These are phyloP conservation scores for Zygotorulaspora chibaensis DNA, from an alignment of 805 yeast species.

Conservation along the genomic window DNA sequence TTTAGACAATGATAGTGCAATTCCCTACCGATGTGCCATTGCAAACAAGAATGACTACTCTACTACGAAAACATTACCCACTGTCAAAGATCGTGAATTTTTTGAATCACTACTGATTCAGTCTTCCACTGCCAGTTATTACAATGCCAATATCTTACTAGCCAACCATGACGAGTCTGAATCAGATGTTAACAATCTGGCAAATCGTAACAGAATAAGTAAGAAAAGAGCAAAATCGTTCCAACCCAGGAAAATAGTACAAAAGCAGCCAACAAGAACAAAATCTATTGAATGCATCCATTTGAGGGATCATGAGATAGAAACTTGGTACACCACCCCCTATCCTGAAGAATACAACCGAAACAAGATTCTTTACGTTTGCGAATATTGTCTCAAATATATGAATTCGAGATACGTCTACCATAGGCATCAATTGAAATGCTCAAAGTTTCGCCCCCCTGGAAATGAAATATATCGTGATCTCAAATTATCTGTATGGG, in stretches of 20 bases:
- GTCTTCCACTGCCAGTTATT: slow-evolving; percentile 39
- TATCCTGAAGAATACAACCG: slow-evolving; percentile 81
- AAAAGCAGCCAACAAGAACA: slow-evolving; percentile 32
- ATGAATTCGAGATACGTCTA: slow-evolving; percentile 63
- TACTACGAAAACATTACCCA: slow-evolving; percentile 60
- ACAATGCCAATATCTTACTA: slow-evolving; percentile 37
- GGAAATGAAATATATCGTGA: slow-evolving; percentile 88
- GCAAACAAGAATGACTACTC: slow-evolving; percentile 50
- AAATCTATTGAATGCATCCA: slow-evolving; percentile 55
- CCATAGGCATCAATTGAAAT: slow-evolving; percentile 70
- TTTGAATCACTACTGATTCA: slow-evolving; percentile 43
- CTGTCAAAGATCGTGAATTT: slow-evolving; percentile 42
- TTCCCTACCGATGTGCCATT: slow-evolving; percentile 68
- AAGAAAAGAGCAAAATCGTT: slow-evolving; percentile 3
- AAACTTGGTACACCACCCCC: slow-evolving; percentile 91
- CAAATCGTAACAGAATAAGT: slow-evolving; percentile 4
- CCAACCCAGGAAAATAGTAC: slow-evolving; percentile 4
- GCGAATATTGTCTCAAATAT: slow-evolving; percentile 81
- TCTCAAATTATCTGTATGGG: slow-evolving; percentile 66
- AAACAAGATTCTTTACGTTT: slow-evolving; percentile 60
- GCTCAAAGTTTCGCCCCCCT: slow-evolving; percentile 67
- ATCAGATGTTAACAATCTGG: slow-evolving; percentile 23
- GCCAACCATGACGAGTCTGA: slow-evolving; percentile 23
- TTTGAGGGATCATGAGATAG: slow-evolving; percentile 68
- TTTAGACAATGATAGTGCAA: slow-evolving; percentile 20